A percentile compares a stretch with the other conserved stretches of the same genome.
Evolutionary conservation across 2,329 filamentous ascomycete genomes (phyloP).

Genomic region (Endoconidiophora polonica): DNA sequence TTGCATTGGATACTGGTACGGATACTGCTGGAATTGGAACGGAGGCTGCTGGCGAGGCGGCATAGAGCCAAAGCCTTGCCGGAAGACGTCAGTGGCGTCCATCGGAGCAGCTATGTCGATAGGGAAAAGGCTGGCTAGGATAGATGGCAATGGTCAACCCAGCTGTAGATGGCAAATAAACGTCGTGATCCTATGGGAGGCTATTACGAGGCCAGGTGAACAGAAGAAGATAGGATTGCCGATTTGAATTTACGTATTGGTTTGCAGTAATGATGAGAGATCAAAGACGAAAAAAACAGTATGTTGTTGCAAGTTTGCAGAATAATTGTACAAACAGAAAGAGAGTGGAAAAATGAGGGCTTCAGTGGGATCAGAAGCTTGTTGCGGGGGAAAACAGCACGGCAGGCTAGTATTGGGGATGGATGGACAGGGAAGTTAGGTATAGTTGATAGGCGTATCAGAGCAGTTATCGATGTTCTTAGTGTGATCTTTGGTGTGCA

Average conservation of each 20-base stretch:
- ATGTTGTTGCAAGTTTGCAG: not conserved
- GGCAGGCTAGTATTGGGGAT: no score
- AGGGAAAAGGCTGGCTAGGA: not conserved
- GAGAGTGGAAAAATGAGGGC: not conserved
- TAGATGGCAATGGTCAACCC: not conserved
- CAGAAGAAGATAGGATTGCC: not conserved
- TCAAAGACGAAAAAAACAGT: not conserved
- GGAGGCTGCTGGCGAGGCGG: constrained; percentile 13
- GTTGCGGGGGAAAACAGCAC: no score
- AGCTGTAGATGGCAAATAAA: no score
- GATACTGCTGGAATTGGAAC: constrained; percentile 10
- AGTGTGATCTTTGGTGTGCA: no score
- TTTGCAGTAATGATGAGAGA: not conserved
- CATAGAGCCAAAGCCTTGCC: constrained; percentile 34
- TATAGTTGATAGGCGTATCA: no score
- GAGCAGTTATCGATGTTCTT: no score
- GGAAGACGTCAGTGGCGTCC: constrained; percentile 43
- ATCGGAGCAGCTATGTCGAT: constrained; percentile 22
- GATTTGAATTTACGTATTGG: not conserved
- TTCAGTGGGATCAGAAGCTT: not conserved
- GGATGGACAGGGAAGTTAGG: no score
- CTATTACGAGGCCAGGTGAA: not conserved
- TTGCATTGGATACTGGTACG: constrained; percentile 11
- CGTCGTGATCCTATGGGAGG: no score
- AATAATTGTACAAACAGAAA: not conserved